Percentiles rank a stretch among this genome's conserved stretches.
Evolutionary conservation across 2,329 filamentous ascomycete genomes (phyloP).

Genomic region (Phialocephala sp.): DNA sequence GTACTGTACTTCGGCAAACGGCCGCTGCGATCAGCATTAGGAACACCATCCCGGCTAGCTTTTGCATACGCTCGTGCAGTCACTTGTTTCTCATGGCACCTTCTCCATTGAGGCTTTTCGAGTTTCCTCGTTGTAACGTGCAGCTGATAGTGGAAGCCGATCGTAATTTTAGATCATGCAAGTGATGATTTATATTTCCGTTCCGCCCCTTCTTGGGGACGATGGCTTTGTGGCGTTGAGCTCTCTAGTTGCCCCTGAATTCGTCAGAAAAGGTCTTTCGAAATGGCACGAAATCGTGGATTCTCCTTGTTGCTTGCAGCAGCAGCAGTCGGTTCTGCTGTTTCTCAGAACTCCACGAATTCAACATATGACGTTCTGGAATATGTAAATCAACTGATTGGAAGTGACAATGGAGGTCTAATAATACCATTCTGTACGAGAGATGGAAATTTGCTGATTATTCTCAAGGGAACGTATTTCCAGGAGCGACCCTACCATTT

Average conservation of each 20-base stretch:
- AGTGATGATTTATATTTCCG: conserved; percentile 23
- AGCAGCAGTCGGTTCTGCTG: conserved; percentile 5
- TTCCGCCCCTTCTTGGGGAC: conserved; percentile 1
- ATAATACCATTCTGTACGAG: background rate
- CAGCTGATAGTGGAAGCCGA: conserved; percentile 17
- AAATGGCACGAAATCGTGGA: conserved; percentile 22
- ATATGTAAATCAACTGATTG: conserved; percentile 58
- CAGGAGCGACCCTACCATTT: conserved; percentile 60
- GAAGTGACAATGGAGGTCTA: conserved; percentile 57
- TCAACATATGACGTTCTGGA: conserved; percentile 45
- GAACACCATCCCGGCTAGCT: conserved; percentile 9
- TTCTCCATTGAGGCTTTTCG: conserved; percentile 21
- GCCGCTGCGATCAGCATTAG: background rate
- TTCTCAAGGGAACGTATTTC: conserved; percentile 53
- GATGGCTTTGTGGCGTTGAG: conserved; percentile 21
- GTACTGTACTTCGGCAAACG: background rate
- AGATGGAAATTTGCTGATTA: background rate
- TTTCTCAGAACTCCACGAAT: conserved; percentile 29
- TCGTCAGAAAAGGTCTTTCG: background rate
- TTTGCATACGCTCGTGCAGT: conserved; percentile 3
- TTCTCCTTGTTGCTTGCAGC: conserved; percentile 9
- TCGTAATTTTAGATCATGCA: conserved; percentile 23
- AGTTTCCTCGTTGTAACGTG: conserved; percentile 14
- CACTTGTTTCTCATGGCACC: conserved; percentile 13
- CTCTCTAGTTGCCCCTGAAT: background rate